These are phyloP conservation scores for Penicilliopsis zonata DNA, from an alignment of 495 filamentous ascomycete genomes.

Conservation along the genomic window DNA sequence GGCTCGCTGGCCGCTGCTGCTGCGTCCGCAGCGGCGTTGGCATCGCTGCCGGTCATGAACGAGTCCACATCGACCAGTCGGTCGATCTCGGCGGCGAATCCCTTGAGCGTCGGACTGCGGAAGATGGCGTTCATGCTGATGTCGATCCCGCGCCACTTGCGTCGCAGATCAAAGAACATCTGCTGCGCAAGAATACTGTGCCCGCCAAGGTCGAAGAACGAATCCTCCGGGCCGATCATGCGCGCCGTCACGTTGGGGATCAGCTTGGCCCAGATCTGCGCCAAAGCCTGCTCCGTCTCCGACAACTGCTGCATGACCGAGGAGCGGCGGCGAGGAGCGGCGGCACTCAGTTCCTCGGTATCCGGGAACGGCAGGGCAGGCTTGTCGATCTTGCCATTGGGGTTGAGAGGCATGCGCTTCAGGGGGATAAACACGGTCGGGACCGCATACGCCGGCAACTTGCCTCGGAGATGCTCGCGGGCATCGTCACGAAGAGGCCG, in stretches of 20 bases:
- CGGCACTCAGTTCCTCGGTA: conserved; percentile 38
- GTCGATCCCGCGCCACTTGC: conserved; percentile 51
- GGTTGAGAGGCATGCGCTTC: conserved; percentile 73
- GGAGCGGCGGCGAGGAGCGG: conserved; percentile 17
- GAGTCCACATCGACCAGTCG: conserved; percentile 32
- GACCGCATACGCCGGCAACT: conserved; percentile 71
- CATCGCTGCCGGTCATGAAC: conserved; percentile 20
- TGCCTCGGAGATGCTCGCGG: conserved; percentile 60
- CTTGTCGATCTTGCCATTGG: conserved; percentile 91
- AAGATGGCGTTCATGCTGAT: conserved; percentile 71
- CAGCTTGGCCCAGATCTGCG: conserved; percentile 50
- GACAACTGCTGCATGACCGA: conserved; percentile 31
- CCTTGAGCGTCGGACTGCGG: conserved; percentile 58
- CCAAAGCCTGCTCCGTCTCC: conserved; percentile 55
- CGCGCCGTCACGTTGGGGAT: conserved; percentile 42
- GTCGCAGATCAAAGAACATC: conserved; percentile 58
- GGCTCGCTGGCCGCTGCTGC: conserved; percentile 15
- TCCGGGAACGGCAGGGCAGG: conserved; percentile 87
- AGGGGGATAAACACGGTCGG: conserved; percentile 73
- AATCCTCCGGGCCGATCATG: conserved; percentile 50
- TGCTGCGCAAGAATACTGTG: conserved; percentile 82
- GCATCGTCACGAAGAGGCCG: conserved; percentile 58
- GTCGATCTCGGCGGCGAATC: conserved; percentile 68
- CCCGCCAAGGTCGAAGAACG: conserved; percentile 83
- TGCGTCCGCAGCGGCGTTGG: conserved; percentile 15